Evolutionary conservation across 768 basidiomycete genomes (phyloP).

Genomic region (Udeniomyces megalosporus): DNA sequence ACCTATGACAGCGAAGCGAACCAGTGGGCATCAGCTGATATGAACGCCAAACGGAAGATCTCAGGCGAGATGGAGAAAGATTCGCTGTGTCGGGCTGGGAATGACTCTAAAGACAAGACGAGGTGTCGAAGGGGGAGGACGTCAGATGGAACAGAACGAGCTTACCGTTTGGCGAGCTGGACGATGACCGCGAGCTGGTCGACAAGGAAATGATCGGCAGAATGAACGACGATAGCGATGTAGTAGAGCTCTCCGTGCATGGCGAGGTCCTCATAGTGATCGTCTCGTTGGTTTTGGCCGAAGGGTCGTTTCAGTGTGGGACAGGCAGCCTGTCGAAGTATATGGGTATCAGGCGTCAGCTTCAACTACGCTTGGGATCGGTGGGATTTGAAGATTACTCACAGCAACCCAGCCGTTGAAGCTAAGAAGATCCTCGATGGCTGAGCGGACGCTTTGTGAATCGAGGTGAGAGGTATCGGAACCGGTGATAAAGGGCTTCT

Average conservation of each 20-base stretch:
- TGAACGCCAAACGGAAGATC: not conserved
- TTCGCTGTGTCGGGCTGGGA: not conserved
- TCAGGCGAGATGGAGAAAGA: not conserved
- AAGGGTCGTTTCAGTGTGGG: conserved; percentile 89
- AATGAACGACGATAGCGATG: conserved; percentile 87
- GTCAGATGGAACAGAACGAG: too few relatives aligned
- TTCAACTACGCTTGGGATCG: too few relatives aligned
- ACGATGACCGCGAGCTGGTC: conserved; percentile 97
- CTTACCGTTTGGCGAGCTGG: conserved; percentile 47
- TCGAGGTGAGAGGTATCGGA: conserved; percentile 78
- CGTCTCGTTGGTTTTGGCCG: conserved; percentile 64
- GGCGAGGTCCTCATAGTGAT: conserved; percentile 76
- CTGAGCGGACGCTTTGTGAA: conserved; percentile 68
- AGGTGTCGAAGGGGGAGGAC: not conserved
- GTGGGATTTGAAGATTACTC: not conserved
- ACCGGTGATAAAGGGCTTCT: conserved; percentile 70
- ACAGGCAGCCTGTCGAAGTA: conserved; percentile 49
- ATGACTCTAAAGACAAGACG: too few relatives aligned
- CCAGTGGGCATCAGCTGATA: not conserved
- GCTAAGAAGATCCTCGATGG: conserved; percentile 85
- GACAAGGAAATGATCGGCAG: conserved; percentile 95
- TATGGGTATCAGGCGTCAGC: not conserved
- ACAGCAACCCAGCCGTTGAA: conserved; percentile 91
- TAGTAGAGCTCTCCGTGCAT: conserved; percentile 74
- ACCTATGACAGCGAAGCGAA: conserved; percentile 35